Evolutionary conservation across 176 grass and related monocot species (phyloP), one percentile per base, ranked within the genome.

Genomic region (Oryza australiensis): DNA sequence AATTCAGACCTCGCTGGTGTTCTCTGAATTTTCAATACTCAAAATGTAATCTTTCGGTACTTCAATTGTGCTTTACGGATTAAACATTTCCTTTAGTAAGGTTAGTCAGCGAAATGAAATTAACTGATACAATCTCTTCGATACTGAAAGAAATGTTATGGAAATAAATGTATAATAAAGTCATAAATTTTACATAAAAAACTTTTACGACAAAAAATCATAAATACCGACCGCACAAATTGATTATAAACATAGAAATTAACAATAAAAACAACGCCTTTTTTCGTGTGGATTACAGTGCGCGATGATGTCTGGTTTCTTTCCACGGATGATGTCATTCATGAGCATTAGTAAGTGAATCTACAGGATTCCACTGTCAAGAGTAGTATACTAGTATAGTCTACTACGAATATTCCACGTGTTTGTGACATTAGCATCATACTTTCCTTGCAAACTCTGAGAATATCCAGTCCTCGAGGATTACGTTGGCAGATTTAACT

Each of bases 261-360:
- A n/a, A n/a, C n/a, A n/a, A n/a, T n/a, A n/a, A n/a, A n/a, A n/a
- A n/a, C n/a, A n/a, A n/a, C n/a, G n/a, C n/a, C n/a, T n/a, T n/a
- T n/a, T n/a, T n/a, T n/a, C n/a, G n/a, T n/a, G n/a, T n/a, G n/a
- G n/a, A n/a, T n/a, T n/a, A n/a, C n/a, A n/a, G n/a, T n/a, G 46
- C 48, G 55, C 14, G 60, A 28, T 35, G 80, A 68, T 62, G 70
- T 16, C 5, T 18, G 1, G 4, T 45, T 60, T 73, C 1, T 79
- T 88, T 66, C 59, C 26, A 35, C 34, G 10, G 72, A n/a, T 60
- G 62, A 79, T 26, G 86, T 43, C 80, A 88, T 62, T 23, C 73
- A 42, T 78, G 66, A 72, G 18, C 16, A 24, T 40, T 29, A 9
- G 23, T 35, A 12, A 64, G 2, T 29, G 51, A 64, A 70, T 82